These are phyloP conservation scores for Leonotis leonurus DNA, from an alignment of 257 asterid genomes.

Conservation along the genomic window DNA sequence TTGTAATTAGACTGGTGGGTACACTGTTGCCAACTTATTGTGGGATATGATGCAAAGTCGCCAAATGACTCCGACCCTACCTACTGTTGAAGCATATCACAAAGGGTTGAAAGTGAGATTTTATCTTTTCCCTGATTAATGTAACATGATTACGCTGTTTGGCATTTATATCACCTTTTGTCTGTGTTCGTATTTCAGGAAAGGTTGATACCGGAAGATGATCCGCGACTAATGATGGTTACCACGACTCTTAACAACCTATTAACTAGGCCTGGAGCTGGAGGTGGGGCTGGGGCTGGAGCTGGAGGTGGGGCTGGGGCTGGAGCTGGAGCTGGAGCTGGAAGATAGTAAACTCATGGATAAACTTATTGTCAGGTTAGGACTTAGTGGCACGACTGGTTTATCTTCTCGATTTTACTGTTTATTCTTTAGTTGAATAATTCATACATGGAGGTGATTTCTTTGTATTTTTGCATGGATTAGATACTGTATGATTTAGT, in stretches of 20 bases:
- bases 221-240: slow-evolving; percentile 61
- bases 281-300: too few species aligned
- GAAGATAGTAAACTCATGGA: slow-evolving; percentile 25
- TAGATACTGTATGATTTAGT: not conserved
- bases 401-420: not conserved
- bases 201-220: slow-evolving; percentile 82
- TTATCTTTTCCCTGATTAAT: not conserved
- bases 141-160: not conserved
- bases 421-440: not conserved
- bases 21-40: slow-evolving; percentile 69
- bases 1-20: slow-evolving; percentile 66
- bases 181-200: slow-evolving; percentile 37
- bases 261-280: too few species aligned
- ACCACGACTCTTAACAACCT: slow-evolving; percentile 32
- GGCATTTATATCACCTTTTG: not conserved
- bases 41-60: slow-evolving; percentile 90
- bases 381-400: not conserved
- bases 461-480: not conserved
- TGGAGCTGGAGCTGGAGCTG: slow-evolving; percentile 34
- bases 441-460: slow-evolving; percentile 10
- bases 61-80: slow-evolving; percentile 34
- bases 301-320: too few species aligned
- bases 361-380: not conserved
- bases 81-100: slow-evolving; percentile 65
- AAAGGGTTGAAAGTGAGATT: slow-evolving; percentile 69